A percentile compares a stretch with the other conserved stretches of the same genome.
Evolutionary conservation across 2,329 filamentous ascomycete genomes (phyloP).

Genomic region (Fusarium graminum): DNA sequence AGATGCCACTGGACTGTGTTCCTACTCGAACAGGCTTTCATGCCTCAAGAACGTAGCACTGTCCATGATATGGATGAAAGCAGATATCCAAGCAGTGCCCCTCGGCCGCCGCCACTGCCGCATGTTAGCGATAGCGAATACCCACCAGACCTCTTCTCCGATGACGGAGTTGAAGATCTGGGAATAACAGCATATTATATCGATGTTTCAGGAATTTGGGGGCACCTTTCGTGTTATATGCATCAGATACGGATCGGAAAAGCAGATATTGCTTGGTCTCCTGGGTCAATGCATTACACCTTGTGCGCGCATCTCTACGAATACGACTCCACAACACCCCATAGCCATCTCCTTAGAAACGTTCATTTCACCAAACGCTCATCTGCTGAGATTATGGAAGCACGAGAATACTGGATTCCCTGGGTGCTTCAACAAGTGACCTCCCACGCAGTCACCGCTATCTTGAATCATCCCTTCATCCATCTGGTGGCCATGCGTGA

Average conservation of each 20-base stretch:
- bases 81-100: constrained; percentile 10
- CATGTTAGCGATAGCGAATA: constrained; percentile 2
- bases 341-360: constrained; percentile 5
- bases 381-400: background rate
- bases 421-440: constrained; percentile 15
- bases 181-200: constrained; percentile 22
- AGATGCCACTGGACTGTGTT: constrained; percentile 13
- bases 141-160: constrained; percentile 17
- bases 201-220: constrained; percentile 6
- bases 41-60: constrained; percentile 11
- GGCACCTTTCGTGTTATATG: constrained; percentile 14
- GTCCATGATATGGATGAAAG: background rate
- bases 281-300: constrained; percentile 11
- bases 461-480: constrained; percentile 15
- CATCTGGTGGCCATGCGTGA: constrained; percentile 20
- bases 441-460: constrained; percentile 1
- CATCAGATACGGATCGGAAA: constrained; percentile 6
- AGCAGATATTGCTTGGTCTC: constrained; percentile 9
- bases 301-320: constrained; percentile 18
- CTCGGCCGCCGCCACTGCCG: constrained; percentile 5
- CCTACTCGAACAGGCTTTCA: constrained; percentile 17
- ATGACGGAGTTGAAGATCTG: constrained; percentile 6
- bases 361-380: constrained; percentile 8
- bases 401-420: constrained; percentile 17
- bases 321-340: background rate